Evolutionary conservation across 176 grass and related monocot species (phyloP), one percentile per base, ranked within the genome.

Genomic region (Musa troglodytarum): DNA sequence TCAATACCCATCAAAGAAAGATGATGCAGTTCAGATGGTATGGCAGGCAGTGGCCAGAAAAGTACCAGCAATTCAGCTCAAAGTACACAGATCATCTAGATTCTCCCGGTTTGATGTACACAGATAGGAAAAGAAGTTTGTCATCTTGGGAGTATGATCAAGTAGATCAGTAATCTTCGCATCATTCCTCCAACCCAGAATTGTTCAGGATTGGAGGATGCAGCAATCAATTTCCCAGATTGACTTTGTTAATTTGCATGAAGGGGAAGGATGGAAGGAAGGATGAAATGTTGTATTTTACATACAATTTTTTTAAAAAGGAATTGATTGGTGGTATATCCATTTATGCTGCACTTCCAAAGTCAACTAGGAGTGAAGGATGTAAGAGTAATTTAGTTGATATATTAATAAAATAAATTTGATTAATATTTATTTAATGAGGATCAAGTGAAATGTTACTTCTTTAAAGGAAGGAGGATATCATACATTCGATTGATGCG

Each of bases 11-110:
- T 70, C 68, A 5, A 70, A 70, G 68, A 50, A 70, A 13, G 68
- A 51, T 70, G 68, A 70, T 21, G 68, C 68, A 11, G 68, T 70
- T 70, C 68, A 70, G 68, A 70, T 70, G 68, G 21, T 70, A 70
- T 70, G 68, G 68, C 68, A 70, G 15, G 68, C 49, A 19, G 15
- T 70, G 16, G 68, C 68, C 49, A 49, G 68, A 51, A 70, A 52
- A 49, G 34, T 70, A 3, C 68, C 68, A 4, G 68, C 68, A 70
- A 70, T 70, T 20, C 34, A 2, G 49, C 68, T 50, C 10, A 50
- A 51, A 70, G 49, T 52, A 11, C 68, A 70, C 68, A 70, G 20
- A 70, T 51, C 68, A 52, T 3, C 15, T 16, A 14, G 68, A 11
- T 70, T 70, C 68, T 52, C 68, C 13, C 16, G 11, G 8, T 50